Base-by-base conservation (phyloP, 106 monocot species). In the Iris macrosiphon region DNA sequence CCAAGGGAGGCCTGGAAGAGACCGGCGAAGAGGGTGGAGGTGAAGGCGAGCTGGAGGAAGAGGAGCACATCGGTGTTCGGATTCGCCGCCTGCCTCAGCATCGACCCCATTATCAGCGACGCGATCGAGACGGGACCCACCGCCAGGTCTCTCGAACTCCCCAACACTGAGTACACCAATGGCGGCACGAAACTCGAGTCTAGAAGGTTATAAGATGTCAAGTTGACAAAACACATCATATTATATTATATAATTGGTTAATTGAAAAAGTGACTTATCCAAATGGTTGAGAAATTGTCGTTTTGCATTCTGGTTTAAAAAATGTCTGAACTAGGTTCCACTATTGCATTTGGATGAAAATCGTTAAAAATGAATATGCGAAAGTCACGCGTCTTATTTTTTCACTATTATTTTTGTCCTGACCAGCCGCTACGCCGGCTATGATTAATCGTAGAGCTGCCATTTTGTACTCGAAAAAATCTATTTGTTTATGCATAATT, bases 161-260 rank as follows among this genome's bases (percentile, higher is more conserved):
- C 90, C 23, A 91, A 69, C 40, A 81, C 72, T 14, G 90, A 45
- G 44, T 91, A 91, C 53, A 91, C 77, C 31, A 91, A 42, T 13
- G 90, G 90, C 8, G 90, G 90, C 32, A 91, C 85, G 12, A 91
- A 91, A 52, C 90, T 91, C 30, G 90, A 85, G 53, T 91, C 90
- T 91, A 59, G 27, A 15, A 58, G 21, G 3, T 31, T 2, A 8
- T 1, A 35, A 8, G 5, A 2, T 9, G 22, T 28, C 14, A 35
- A 28, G 6, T 31, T 10, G 3, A 7, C 37, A 37, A 12, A n/a
- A 9, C 15, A 13, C 16, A 15, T n/a, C 0, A n/a, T 17, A 15
- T 4, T 15, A 15, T 7, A 15, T 7, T 43, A 7, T 15, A 43
- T 12, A 12, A 43, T 12, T 43, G n/a, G 4, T 12, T 12, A 43